A percentile compares a stretch with the other conserved stretches of the same genome.
phyloP scores from a whole-genome alignment of 441 rosid genomes.

The Adansonia madagascariensis region DNA sequence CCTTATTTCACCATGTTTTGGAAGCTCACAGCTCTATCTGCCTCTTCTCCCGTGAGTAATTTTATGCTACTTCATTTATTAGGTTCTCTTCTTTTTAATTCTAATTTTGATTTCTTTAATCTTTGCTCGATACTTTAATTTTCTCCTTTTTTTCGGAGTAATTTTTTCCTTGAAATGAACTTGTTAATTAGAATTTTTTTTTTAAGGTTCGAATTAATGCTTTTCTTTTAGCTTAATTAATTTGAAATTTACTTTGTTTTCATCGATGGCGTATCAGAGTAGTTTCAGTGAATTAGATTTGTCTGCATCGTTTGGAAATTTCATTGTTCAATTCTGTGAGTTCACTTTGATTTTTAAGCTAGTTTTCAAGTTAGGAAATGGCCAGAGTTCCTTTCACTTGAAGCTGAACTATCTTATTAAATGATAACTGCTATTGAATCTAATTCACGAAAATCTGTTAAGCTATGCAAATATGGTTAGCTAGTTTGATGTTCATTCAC shows the following conservation, averaged over 20 bases:
- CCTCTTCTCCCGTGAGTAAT: conserved; percentile 79
- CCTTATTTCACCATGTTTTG: conserved; percentile 62
- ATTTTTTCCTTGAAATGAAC: background rate
- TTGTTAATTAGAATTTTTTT: background rate
- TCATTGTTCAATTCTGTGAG: background rate
- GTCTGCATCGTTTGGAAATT: background rate
- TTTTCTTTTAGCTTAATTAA: background rate
- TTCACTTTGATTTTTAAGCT: background rate
- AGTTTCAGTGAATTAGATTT: conserved; percentile 23
- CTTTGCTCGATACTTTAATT: background rate
- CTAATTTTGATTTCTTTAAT: background rate
- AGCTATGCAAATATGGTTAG: background rate
- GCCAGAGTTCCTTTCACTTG: background rate
- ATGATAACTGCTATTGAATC: background rate
- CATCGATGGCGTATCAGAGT: conserved; percentile 1
- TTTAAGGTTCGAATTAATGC: background rate
- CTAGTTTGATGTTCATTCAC: background rate
- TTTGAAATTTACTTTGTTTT: conserved; percentile 13
- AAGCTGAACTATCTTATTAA: background rate
- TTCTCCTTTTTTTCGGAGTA: background rate
- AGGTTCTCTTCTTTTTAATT: too few relatives aligned
- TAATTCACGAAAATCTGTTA: background rate
- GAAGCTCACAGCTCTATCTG: conserved; percentile 83
- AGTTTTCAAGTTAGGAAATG: background rate
- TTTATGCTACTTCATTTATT: conserved; percentile 21